These are phyloP conservation scores for Gentiana macrophylla DNA, from an alignment of 257 asterid species.

Conservation along the genomic window DNA sequence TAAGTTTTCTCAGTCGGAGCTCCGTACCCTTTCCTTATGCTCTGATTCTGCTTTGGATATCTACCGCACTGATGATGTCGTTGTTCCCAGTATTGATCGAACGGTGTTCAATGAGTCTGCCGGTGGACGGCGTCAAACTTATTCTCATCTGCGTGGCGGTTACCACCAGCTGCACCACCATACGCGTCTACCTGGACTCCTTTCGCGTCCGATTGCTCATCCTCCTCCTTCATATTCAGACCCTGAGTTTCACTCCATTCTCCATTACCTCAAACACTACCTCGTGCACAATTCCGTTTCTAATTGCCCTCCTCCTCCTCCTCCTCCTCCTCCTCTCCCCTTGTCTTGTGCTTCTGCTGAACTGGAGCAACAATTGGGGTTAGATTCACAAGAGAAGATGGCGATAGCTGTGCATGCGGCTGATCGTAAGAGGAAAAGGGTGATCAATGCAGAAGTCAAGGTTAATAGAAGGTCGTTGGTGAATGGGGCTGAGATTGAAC, in stretches of 20 bases:
- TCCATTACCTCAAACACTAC: slow-evolving; percentile 63
- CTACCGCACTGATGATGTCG: slow-evolving; percentile 42
- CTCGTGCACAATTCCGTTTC: slow-evolving; percentile 37
- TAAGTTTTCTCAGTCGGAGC: slow-evolving; percentile 66
- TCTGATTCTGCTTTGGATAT: slow-evolving; percentile 45
- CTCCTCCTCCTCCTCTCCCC: slow-evolving; percentile 27
- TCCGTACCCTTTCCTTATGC: slow-evolving; percentile 58
- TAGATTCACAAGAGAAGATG: slow-evolving; percentile 32
- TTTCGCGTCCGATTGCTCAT: slow-evolving; percentile 25
- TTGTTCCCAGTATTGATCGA: slow-evolving; percentile 56
- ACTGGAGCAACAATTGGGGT: slow-evolving; percentile 20
- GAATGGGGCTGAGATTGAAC: slow-evolving; percentile 32
- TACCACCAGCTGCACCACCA: slow-evolving; percentile 48
- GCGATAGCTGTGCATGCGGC: slow-evolving; percentile 21
- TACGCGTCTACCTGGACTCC: slow-evolving; percentile 55
- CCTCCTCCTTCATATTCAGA: slow-evolving; percentile 28
- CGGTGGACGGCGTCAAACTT: slow-evolving; percentile 84
- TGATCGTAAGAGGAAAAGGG: slow-evolving; percentile 37
- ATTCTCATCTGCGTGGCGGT: slow-evolving; percentile 44
- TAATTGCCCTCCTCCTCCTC: slow-evolving; percentile 43
- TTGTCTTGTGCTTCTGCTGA: slow-evolving; percentile 3
- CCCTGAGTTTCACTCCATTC: slow-evolving; percentile 56
- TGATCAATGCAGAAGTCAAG: slow-evolving; percentile 11
- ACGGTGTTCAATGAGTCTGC: slow-evolving; percentile 80
- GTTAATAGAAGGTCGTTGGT: slow-evolving; percentile 21